Base-by-base conservation (phyloP, 805 yeast species). In the Barnettozyma californica region DNA sequence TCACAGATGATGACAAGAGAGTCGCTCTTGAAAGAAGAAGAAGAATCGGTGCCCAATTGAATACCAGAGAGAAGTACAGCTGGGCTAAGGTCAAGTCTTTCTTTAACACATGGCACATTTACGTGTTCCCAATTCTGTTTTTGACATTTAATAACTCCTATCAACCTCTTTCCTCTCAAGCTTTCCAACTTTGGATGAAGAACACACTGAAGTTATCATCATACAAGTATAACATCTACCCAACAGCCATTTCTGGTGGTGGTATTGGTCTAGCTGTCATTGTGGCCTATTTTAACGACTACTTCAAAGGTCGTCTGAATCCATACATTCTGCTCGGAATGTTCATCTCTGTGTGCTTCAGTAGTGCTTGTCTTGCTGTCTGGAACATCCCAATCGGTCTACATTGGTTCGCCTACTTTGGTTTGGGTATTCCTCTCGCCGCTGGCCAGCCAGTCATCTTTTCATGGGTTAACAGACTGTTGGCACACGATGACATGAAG, bases 401-500 rank as follows among this genome's bases (percentile, higher is more conserved):
- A 26, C 78, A 76, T 48, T 77, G 80, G 77, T 61, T 74, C n/a
- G 65, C 73, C 19, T 80, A 75, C 58, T 77, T 70, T 52, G 53
- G 76, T 41, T 61, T 73, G 5, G 80, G 80, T 4, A 60, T 73
- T 14, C 80, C 81, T 9, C 65, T 75, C 0, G 57, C 74, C 5
- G 74, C 73, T 73, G 83, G 80, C 3, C 82, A 76, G 63, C 81
- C 82, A 4, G 71, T 74, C 52, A 73, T 78, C n/a, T 78, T 71
- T 48, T 67, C 80, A 4, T 79, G 83, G 83, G 70, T 77, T 35
- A 78, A 78, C 54, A 65, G 77, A 31, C 55, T 73, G 20, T 58
- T 78, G 25, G 64, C 67, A 29, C 47, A 53, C 29, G 63, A 63
- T 41, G 66, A 63, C 46, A 52, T 56, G 58, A 61, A 61, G 53